Evolutionary conservation across 495 filamentous ascomycete species (phyloP).

Genomic region (Xylaria palmicola): DNA sequence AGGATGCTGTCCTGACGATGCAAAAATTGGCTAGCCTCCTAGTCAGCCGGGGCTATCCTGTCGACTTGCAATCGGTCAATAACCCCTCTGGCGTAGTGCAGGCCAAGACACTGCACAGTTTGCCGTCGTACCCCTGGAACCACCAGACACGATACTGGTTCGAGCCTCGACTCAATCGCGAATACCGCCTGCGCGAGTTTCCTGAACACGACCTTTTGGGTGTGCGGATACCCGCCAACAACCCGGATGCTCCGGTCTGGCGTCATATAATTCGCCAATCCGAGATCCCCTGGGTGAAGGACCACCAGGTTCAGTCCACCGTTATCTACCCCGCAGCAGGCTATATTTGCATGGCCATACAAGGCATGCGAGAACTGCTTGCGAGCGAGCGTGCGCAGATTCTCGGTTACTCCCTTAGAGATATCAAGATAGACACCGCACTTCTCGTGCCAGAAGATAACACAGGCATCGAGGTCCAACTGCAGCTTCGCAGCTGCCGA

Average conservation of each 20-base stretch:
- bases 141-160: slow-evolving; percentile 39
- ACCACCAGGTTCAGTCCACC: slow-evolving; percentile 38
- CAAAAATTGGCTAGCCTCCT: slow-evolving; percentile 27
- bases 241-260: slow-evolving; percentile 42
- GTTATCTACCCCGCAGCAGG: slow-evolving; percentile 48
- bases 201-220: slow-evolving; percentile 50
- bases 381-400: slow-evolving; percentile 15
- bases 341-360: slow-evolving; percentile 45
- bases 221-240: slow-evolving; percentile 20
- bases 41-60: slow-evolving; percentile 26
- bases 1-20: slow-evolving; percentile 26
- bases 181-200: slow-evolving; percentile 38
- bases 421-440: slow-evolving; percentile 33
- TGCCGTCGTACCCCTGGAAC: slow-evolving; percentile 43
- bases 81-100: slow-evolving; percentile 5
- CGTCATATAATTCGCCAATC: slow-evolving; percentile 32
- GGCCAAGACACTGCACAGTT: slow-evolving; percentile 26
- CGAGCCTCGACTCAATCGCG: slow-evolving; percentile 36
- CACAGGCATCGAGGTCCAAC: slow-evolving; percentile 22
- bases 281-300: slow-evolving; percentile 47
- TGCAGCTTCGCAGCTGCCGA: too few species aligned
- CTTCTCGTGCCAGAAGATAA: slow-evolving; percentile 38
- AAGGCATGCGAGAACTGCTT: slow-evolving; percentile 41
- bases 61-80: slow-evolving; percentile 20
- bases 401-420: slow-evolving; percentile 23